A percentile compares a stretch with the other conserved stretches of the same genome.
Conservation (phyloP, 768 basidiomycete genomes). For the Termitomyces sp. region DNA sequence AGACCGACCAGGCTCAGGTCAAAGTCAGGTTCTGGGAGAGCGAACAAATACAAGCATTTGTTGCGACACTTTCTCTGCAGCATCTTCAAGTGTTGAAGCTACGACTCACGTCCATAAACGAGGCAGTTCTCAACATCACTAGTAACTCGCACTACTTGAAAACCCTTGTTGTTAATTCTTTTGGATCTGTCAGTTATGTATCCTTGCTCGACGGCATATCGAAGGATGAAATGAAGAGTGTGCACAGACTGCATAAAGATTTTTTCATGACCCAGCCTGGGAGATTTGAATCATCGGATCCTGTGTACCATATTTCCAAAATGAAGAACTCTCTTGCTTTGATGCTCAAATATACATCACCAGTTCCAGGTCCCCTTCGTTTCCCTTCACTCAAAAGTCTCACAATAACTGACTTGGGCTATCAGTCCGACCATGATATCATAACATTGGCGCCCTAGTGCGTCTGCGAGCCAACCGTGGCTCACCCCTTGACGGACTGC, state of each 20-base stretch:
- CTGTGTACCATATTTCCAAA: no score
- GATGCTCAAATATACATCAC: not conserved
- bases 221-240: not conserved
- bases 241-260: not conserved
- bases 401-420: no score
- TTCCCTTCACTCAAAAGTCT: not conserved
- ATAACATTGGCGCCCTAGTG: not conserved
- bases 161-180: not conserved
- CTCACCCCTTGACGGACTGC: not conserved
- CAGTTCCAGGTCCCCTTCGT: not conserved
- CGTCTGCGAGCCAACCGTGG: not conserved
- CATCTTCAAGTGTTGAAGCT: not conserved
- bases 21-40: no score
- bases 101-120: no score
- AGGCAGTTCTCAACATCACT: not conserved
- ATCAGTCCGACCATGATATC: not conserved
- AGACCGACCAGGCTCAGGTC: not conserved
- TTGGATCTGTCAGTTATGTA: no score
- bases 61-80: not conserved
- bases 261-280: rapidly evolving
- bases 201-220: not conserved
- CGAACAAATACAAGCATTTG: not conserved
- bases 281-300: not conserved
- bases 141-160: not conserved
- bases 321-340: not conserved